These are phyloP conservation scores for Phytophthora capsici DNA, from an alignment of 352 stramenopile species.

Conservation along the genomic window DNA sequence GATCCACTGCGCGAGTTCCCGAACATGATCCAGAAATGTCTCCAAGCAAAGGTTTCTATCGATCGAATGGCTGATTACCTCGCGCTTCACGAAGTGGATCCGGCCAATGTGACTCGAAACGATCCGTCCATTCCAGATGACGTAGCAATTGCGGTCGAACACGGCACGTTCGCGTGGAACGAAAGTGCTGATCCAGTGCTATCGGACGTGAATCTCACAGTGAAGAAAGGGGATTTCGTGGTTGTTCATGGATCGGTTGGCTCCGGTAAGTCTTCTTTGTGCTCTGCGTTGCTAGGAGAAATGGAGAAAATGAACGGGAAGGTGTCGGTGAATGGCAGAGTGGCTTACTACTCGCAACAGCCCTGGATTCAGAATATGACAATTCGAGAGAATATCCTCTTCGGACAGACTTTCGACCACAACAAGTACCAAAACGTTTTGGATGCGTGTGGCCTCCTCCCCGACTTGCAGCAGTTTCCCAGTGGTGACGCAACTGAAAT, in stretches of 20 bases:
- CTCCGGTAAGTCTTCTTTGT: conserved; percentile 64
- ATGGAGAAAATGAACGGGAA: conserved; percentile 71
- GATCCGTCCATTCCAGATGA: conserved; percentile 9
- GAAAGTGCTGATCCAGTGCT: conserved; percentile 32
- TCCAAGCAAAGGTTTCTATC: conserved; percentile 52
- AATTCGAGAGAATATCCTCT: conserved; percentile 94
- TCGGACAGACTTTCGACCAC: conserved; percentile 69
- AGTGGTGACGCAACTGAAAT: conserved; percentile 93
- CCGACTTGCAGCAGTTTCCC: conserved; percentile 88
- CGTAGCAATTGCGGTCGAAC: conserved; percentile 31
- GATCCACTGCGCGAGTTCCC: conserved; percentile 47
- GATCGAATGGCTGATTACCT: conserved; percentile 49
- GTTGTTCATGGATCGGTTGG: conserved; percentile 59
- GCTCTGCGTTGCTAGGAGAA: conserved; percentile 68
- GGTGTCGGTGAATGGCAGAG: conserved; percentile 47
- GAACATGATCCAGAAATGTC: conserved; percentile 38
- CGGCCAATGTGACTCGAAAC: conserved; percentile 25
- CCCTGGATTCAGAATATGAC: conserved; percentile 96
- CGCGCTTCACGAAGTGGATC: conserved; percentile 28
- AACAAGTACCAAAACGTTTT: conserved; percentile 60
- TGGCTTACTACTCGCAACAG: conserved; percentile 84
- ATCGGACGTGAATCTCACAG: conserved; percentile 41
- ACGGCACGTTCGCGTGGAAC: conserved; percentile 45
- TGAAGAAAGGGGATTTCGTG: conserved; percentile 59
- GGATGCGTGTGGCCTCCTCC: conserved; percentile 73